phyloP scores from a whole-genome alignment of 2,329 filamentous ascomycete genomes.

The Amauroascus verrucosus region DNA sequence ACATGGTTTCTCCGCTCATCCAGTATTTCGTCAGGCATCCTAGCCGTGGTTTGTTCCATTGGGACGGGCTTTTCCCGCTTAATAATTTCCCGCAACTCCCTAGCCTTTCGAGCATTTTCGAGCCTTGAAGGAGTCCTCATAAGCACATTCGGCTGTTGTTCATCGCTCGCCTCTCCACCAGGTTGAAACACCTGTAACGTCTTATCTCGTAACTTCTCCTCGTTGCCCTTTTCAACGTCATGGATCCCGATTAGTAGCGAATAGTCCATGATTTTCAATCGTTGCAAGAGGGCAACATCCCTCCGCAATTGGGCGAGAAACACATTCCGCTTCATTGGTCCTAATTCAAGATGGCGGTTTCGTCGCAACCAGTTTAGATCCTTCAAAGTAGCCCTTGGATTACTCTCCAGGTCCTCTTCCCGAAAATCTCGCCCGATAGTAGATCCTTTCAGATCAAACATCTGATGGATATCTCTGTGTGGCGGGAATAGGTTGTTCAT shows the following conservation, averaged over 20 bases:
- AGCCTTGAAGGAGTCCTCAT: conserved; percentile 87
- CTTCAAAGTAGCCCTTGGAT: conserved; percentile 87
- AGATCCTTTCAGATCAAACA: conserved; percentile 93
- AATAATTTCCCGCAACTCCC: conserved; percentile 83
- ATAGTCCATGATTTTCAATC: conserved; percentile 96
- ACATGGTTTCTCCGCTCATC: conserved; percentile 66
- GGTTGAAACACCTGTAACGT: conserved; percentile 91
- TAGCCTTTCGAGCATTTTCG: conserved; percentile 81
- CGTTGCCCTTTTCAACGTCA: conserved; percentile 79
- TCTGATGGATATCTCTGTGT: conserved; percentile 92
- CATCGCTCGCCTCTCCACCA: conserved; percentile 59
- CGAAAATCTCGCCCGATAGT: conserved; percentile 85
- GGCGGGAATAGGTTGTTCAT: conserved; percentile 99
- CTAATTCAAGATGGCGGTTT: conserved; percentile 75
- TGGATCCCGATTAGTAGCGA: conserved; percentile 91
- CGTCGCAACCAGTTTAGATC: conserved; percentile 93
- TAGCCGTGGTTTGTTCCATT: conserved; percentile 68
- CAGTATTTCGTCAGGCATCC: conserved; percentile 83
- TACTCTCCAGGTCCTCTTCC: conserved; percentile 77
- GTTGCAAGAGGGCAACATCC: conserved; percentile 78
- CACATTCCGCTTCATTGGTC: conserved; percentile 72
- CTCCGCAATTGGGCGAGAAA: conserved; percentile 82
- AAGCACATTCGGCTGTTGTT: conserved; percentile 54
- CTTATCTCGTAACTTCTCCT: conserved; percentile 83
- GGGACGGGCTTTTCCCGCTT: conserved; percentile 89